A percentile compares a stretch with the other conserved stretches of the same genome.
Evolutionary conservation across 2,329 filamentous ascomycete species (phyloP).

Genomic region (Cladophialophora psammophila): DNA sequence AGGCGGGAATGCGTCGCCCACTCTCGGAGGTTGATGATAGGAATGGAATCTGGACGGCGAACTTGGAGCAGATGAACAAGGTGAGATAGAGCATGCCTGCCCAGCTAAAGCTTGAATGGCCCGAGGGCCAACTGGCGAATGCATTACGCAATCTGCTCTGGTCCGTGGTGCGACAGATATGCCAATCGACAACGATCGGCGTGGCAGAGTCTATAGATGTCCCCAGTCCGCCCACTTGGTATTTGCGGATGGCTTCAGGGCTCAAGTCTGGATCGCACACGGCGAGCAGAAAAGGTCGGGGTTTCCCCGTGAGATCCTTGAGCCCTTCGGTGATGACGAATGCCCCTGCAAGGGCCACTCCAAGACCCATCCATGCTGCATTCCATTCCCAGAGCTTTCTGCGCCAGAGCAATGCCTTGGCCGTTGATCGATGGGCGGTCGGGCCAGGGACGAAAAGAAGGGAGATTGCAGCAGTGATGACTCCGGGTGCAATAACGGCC

Average conservation of each 20-base stretch:
- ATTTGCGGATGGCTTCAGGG: constrained; percentile 59
- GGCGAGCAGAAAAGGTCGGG: constrained; percentile 68
- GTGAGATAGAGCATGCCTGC: constrained; percentile 84
- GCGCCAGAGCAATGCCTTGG: constrained; percentile 72
- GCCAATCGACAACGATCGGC: constrained; percentile 74
- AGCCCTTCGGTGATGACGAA: constrained; percentile 85
- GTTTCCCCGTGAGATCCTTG: constrained; percentile 76
- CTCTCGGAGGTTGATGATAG: constrained; percentile 41
- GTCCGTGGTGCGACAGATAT: constrained; percentile 76
- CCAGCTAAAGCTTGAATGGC: constrained; percentile 77
- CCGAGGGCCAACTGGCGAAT: constrained; percentile 83
- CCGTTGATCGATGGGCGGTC: constrained; percentile 68
- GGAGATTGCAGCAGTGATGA: constrained; percentile 72
- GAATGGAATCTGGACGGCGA: constrained; percentile 56
- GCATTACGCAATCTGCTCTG: constrained; percentile 72
- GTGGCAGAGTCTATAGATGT: constrained; percentile 56
- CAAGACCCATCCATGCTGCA: constrained; percentile 82
- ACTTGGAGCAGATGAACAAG: constrained; percentile 76
- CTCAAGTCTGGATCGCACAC: constrained; percentile 78
- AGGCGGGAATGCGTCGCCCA: constrained; percentile 26
- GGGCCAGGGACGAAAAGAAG: constrained; percentile 75
- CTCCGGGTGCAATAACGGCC: constrained; percentile 68
- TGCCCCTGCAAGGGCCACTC: constrained; percentile 71
- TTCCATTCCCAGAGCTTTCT: constrained; percentile 93
- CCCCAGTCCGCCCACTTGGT: constrained; percentile 68